phyloP scores from a whole-genome alignment of 75 land plant genomes.

The Cryptomeria japonica region DNA sequence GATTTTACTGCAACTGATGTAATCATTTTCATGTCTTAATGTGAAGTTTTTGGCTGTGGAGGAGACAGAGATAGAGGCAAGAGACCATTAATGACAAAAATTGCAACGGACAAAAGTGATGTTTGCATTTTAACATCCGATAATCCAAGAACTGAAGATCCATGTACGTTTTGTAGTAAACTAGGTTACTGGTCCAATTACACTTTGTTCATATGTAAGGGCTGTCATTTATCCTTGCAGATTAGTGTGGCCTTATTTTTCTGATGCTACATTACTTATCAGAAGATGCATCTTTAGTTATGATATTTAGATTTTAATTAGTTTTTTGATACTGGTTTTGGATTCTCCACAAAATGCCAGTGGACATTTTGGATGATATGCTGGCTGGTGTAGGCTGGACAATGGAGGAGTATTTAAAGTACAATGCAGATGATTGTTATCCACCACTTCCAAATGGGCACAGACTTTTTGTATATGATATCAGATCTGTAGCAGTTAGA shows the following conservation, averaged over 20 bases:
- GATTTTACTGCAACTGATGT: background rate
- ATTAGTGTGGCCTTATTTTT: background rate
- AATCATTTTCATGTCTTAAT: slow-evolving; percentile 7
- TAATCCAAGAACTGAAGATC: slow-evolving; percentile 88
- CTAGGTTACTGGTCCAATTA: background rate
- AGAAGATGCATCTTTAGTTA: background rate
- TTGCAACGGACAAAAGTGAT: slow-evolving; percentile 93
- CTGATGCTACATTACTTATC: background rate
- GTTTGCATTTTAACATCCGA: slow-evolving; percentile 86
- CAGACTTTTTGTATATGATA: slow-evolving; percentile 83
- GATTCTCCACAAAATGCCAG: slow-evolving; percentile 24
- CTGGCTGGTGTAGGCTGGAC: slow-evolving; percentile 97
- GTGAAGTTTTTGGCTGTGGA: slow-evolving; percentile 84
- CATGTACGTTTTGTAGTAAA: slow-evolving; percentile 56
- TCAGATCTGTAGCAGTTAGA: slow-evolving; percentile 86
- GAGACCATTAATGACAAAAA: slow-evolving; percentile 91
- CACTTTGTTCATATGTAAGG: background rate
- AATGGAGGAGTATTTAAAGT: slow-evolving; percentile 85
- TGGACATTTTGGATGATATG: slow-evolving; percentile 98
- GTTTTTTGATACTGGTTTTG: background rate
- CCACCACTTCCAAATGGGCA: slow-evolving; percentile 95
- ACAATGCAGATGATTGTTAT: slow-evolving; percentile 87
- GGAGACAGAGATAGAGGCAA: slow-evolving; percentile 93
- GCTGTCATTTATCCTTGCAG: background rate
- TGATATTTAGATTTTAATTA: background rate